Percentiles rank a stretch among this genome's conserved stretches.
These are phyloP conservation scores for Pseudopithomyces chartarum DNA, from an alignment of 2,329 filamentous ascomycete genomes.

Conservation along the genomic window DNA sequence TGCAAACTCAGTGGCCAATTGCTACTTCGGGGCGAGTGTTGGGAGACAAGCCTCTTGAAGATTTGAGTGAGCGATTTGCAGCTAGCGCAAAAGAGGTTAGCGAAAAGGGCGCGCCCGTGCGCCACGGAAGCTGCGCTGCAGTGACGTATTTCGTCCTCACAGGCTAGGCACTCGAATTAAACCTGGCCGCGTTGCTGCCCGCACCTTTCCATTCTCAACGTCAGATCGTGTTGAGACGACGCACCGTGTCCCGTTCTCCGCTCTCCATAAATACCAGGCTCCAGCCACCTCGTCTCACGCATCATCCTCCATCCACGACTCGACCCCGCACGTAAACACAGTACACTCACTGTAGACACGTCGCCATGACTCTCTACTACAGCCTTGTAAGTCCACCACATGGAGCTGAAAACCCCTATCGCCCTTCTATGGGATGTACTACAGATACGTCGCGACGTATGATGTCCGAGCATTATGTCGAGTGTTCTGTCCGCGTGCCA, in stretches of 20 bases:
- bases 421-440: no score
- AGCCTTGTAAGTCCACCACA: slow-evolving; percentile 59
- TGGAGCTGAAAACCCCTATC: neutral
- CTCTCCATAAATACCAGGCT: slow-evolving; percentile 15
- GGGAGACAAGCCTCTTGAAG: slow-evolving; percentile 6
- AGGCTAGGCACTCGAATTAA: slow-evolving; percentile 32
- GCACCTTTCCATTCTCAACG: neutral
- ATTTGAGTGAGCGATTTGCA: slow-evolving; percentile 10
- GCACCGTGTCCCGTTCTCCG: slow-evolving; percentile 19
- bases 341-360: slow-evolving; percentile 22
- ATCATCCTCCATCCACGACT: slow-evolving; percentile 7
- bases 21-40: slow-evolving; percentile 14
- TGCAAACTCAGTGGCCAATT: slow-evolving; percentile 3
- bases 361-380: slow-evolving; percentile 72
- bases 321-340: slow-evolving; percentile 31
- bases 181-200: slow-evolving; percentile 5
- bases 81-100: slow-evolving; percentile 7
- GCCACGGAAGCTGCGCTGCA: slow-evolving; percentile 19
- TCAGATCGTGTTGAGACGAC: neutral
- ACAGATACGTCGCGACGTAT: no score
- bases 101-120: neutral
- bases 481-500: no score
- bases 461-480: no score
- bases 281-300: slow-evolving; percentile 21
- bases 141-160: slow-evolving; percentile 39